Conservation (phyloP, 2,329 filamentous ascomycete species). For the Biscogniauxia sp. region DNA sequence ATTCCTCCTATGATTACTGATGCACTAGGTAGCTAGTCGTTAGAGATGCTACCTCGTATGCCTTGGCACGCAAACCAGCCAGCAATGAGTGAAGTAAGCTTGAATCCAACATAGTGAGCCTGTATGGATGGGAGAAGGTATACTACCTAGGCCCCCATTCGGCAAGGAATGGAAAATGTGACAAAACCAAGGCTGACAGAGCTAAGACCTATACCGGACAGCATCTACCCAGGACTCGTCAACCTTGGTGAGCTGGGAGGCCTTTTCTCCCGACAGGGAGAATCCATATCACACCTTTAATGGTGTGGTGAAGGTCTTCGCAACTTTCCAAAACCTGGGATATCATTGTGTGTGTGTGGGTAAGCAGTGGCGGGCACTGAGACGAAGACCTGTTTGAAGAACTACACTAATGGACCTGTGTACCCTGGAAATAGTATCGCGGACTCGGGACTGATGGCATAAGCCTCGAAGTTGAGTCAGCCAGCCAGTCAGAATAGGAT, state of each 20-base stretch:
- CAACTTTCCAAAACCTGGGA: not conserved
- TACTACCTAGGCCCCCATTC: not conserved
- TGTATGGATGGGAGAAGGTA: not conserved
- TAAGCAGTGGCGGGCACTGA: not conserved
- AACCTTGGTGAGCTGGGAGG: not conserved
- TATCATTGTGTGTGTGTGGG: not conserved
- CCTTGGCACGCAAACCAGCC: too few species aligned
- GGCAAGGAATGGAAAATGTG: not conserved
- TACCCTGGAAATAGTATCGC: not conserved
- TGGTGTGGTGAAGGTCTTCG: not conserved
- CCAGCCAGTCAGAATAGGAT: not conserved
- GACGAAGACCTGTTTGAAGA: not conserved
- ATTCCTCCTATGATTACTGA: not conserved
- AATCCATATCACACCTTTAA: not conserved
- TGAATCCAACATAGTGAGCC: not conserved
- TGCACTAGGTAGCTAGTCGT: not conserved
- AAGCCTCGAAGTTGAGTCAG: not conserved
- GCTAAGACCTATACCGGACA: not conserved
- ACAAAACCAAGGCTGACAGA: not conserved
- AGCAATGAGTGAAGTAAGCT: not conserved
- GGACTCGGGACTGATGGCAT: not conserved
- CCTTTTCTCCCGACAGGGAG: not conserved
- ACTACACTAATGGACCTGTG: not conserved
- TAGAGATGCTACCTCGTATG: not conserved
- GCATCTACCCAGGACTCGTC: not conserved